Conservation (phyloP, 495 filamentous ascomycete genomes). For the Aspergillus hancockii region DNA sequence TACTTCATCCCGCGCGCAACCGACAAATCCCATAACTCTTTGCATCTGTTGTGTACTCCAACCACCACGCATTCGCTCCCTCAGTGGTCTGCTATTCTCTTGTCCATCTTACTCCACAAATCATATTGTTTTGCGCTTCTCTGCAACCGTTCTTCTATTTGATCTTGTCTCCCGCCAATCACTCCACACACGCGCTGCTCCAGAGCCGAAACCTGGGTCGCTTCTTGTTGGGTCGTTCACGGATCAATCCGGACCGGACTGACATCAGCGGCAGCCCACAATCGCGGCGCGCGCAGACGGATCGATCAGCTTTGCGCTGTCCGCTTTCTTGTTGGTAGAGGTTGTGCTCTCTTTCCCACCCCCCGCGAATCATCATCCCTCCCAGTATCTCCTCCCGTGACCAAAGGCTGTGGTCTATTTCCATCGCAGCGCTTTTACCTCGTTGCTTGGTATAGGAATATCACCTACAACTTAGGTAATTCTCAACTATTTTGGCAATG, state of each 20-base stretch:
- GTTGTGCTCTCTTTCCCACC: constrained; percentile 22
- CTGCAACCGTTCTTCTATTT: constrained; percentile 2
- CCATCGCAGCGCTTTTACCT: constrained; percentile 24
- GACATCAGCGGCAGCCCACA: constrained; percentile 38
- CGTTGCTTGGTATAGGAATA: constrained; percentile 5
- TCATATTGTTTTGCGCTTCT: constrained; percentile 22
- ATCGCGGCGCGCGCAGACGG: constrained; percentile 10
- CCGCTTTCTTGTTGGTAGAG: constrained; percentile 34
- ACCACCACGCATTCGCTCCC: constrained; percentile 14
- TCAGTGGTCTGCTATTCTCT: constrained; percentile 2
- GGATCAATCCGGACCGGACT: constrained; percentile 33
- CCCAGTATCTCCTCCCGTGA: constrained; percentile 17
- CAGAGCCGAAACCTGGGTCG: constrained; percentile 1
- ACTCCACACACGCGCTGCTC: constrained; percentile 3
- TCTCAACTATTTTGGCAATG: background rate
- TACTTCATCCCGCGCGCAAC: constrained; percentile 11
- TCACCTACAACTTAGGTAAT: constrained; percentile 5
- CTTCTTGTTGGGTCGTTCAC: constrained; percentile 17
- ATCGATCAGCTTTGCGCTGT: constrained; percentile 1
- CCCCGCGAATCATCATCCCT: constrained; percentile 20
- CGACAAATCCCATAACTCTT: constrained; percentile 25
- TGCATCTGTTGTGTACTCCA: constrained; percentile 17
- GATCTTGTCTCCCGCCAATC: constrained; percentile 2
- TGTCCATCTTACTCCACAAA: constrained; percentile 16
- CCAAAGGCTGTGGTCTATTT: constrained; percentile 23